Evolutionary conservation across 352 stramenopile species (phyloP), one percentile per base, ranked within the genome.

Genomic region (Phytophthora constricta): DNA sequence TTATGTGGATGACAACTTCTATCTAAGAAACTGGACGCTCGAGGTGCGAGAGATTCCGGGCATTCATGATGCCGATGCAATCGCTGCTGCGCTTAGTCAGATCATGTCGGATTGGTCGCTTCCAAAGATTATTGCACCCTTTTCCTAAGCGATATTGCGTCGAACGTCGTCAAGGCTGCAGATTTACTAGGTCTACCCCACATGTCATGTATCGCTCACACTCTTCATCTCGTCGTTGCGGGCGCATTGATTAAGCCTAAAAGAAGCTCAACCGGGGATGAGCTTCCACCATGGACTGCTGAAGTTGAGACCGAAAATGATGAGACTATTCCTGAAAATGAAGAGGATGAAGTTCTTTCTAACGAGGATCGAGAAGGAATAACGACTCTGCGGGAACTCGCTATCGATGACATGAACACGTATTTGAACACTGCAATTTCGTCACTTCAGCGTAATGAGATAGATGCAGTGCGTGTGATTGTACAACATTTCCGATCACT

Each of bases 401-500:
- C 49, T 13, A 17, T 61, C 23, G 48, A 55, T 22, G 55, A 61
- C 11, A 63, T 70, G 54, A 31, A 61, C 2, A 4, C 2, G 14
- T 70, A 42, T 27, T 27, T 70, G 5, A 25, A 65, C 5, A 23
- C 3, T 4, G 47, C 62, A 1, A 42, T 57, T 34, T 7, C 19
- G 3, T 39, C 14, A 7, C 26, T 65, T 1, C 19, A 43, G 11
- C 46, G 47, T 0, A 56, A 57, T 43, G 43, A 70, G 11, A 14
- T 51, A 5, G 42, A 51, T n/a, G 26, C 41, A 2, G 54, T 61
- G 23, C 48, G 54, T 7, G n/a, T 11, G 11, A 11, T 65, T 59
- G 33, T 65, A 11, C 62, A 65, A 16, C 47, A 7, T 17, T 70
- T 65, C 31, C 62, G 49, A 0, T 65, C 62, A 14, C 28, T 65